These are phyloP conservation scores for Seminavis robusta DNA, from an alignment of 108 stramenopile genomes.

Conservation along the genomic window DNA sequence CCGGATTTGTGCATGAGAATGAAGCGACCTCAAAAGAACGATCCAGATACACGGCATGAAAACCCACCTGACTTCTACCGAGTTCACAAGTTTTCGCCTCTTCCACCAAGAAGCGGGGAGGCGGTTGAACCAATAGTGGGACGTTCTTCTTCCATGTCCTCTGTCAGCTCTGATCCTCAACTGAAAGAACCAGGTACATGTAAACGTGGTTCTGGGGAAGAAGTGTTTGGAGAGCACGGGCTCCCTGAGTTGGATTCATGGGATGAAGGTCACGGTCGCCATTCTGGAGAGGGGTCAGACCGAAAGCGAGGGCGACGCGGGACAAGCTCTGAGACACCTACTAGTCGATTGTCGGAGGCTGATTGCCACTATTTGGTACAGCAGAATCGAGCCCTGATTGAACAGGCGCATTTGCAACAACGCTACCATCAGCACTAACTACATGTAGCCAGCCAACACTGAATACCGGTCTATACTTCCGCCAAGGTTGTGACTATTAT, in stretches of 20 bases:
- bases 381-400: slow-evolving; percentile 11
- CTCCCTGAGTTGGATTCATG: too few relatives aligned
- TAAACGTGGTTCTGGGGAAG: too few relatives aligned
- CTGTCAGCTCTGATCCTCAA: too few relatives aligned
- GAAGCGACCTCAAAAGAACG: slow-evolving; percentile 28
- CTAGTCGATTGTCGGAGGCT: slow-evolving; percentile 1
- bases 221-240: not conserved
- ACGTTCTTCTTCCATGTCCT: not conserved
- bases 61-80: slow-evolving; percentile 28
- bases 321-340: not conserved
- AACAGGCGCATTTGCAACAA: too few relatives aligned
- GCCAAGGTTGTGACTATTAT: too few relatives aligned
- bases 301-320: not conserved
- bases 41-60: not conserved
- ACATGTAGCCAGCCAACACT: too few relatives aligned
- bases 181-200: too few relatives aligned
- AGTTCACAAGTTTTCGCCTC: slow-evolving; percentile 19
- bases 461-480: too few relatives aligned
- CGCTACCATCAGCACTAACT: too few relatives aligned
- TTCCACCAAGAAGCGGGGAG: slow-evolving; percentile 5
- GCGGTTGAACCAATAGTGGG: too few relatives aligned
- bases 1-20: slow-evolving; percentile 24
- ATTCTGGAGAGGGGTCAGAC: not conserved
- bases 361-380: slow-evolving; percentile 18
- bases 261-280: too few relatives aligned